phyloP scores from a whole-genome alignment of 495 filamentous ascomycete species.

The Annulohypoxylon bovei region DNA sequence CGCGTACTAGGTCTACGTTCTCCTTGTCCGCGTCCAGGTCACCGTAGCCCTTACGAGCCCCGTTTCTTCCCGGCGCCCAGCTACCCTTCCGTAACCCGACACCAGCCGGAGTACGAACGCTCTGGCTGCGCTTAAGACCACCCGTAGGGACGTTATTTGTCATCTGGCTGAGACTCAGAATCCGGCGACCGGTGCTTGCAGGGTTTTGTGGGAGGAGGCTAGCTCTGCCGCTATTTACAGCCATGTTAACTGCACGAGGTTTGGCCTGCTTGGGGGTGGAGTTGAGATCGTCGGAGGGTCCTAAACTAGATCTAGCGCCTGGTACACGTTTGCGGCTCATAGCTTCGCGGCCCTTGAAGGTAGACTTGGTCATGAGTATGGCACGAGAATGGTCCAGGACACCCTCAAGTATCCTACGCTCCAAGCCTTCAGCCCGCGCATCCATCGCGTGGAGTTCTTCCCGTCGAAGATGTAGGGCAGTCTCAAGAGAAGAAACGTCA shows the following conservation, averaged over 20 bases:
- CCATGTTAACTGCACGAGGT: slow-evolving; percentile 55
- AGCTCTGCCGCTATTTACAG: slow-evolving; percentile 54
- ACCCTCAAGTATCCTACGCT: slow-evolving; percentile 91
- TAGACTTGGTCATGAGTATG: slow-evolving; percentile 74
- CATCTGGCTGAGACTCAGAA: slow-evolving; percentile 89
- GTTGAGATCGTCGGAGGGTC: slow-evolving; percentile 33
- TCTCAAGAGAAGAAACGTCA: slow-evolving; percentile 88
- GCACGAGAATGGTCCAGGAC: slow-evolving; percentile 94
- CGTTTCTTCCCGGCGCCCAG: slow-evolving; percentile 68
- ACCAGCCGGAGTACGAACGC: slow-evolving; percentile 72
- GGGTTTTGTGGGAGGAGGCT: slow-evolving; percentile 55
- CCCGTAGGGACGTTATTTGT: slow-evolving; percentile 75
- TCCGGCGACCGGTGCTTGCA: slow-evolving; percentile 72
- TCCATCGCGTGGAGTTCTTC: slow-evolving; percentile 94
- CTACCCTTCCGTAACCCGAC: slow-evolving; percentile 74
- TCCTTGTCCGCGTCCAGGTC: slow-evolving; percentile 60
- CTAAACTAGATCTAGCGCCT: slow-evolving; percentile 54
- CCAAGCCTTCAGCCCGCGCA: slow-evolving; percentile 81
- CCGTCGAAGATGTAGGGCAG: slow-evolving; percentile 83
- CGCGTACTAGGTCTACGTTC: slow-evolving; percentile 55
- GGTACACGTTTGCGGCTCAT: slow-evolving; percentile 82
- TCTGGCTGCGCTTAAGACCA: slow-evolving; percentile 67
- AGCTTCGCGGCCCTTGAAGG: slow-evolving; percentile 53
- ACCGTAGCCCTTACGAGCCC: slow-evolving; percentile 54
- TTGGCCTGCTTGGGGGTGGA: slow-evolving; percentile 50